Conservation (phyloP, 768 basidiomycete species). For the Chalciporus piperatus region DNA sequence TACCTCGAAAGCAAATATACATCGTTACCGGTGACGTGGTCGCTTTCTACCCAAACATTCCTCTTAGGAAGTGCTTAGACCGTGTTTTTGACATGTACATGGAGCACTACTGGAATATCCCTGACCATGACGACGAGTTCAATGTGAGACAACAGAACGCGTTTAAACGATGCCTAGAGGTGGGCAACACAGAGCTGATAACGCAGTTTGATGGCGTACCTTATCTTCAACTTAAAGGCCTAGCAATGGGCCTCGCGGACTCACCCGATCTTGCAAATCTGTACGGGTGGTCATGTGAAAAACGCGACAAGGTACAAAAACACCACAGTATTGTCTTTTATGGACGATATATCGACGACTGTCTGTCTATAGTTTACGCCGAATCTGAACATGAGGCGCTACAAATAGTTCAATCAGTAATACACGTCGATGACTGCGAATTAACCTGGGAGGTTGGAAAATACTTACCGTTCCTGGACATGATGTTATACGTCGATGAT, state of each 20-base stretch:
- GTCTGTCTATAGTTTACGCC: neutral
- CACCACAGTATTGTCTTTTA: neutral
- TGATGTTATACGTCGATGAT: neutral
- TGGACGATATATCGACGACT: conserved; percentile 9
- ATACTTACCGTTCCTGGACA: neutral
- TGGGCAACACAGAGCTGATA: neutral
- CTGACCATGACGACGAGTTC: too few relatives aligned
- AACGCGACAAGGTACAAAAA: neutral
- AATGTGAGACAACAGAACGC: too few relatives aligned
- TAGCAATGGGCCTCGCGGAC: conserved; percentile 11
- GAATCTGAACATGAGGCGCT: neutral
- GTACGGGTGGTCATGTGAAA: conserved; percentile 2
- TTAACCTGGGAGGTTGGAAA: neutral
- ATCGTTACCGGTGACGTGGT: conserved; percentile 11
- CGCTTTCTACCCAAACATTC: conserved; percentile 4
- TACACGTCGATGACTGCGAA: neutral
- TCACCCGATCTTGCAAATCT: conserved; percentile 13
- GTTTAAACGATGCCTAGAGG: neutral
- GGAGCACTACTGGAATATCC: neutral
- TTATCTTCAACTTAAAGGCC: conserved; percentile 2
- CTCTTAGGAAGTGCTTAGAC: neutral
- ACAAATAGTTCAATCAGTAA: rapidly evolving
- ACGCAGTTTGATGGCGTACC: neutral
- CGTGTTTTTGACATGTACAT: neutral
- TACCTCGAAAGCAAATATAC: neutral